Conservation (phyloP, 2,329 filamentous ascomycete species). For the Stemphylium beticola region DNA sequence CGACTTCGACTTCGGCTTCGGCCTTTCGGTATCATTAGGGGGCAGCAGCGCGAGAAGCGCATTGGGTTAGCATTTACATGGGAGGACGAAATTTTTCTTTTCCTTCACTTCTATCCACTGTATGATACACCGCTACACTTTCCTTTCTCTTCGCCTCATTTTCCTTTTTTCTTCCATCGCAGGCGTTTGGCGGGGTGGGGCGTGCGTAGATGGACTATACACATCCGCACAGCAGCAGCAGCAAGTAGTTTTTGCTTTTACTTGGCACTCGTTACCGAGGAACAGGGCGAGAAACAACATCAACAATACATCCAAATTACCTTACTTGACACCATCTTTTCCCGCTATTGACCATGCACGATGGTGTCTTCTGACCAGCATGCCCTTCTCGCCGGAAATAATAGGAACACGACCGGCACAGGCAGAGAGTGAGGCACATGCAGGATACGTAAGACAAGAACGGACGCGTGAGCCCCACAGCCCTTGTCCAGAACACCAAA, state of each 20-base stretch:
- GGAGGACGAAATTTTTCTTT: background rate
- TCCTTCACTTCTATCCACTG: background rate
- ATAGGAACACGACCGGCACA: background rate
- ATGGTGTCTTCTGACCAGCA: background rate
- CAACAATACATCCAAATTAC: no score
- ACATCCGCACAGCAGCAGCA: background rate
- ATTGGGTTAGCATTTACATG: constrained; percentile 16
- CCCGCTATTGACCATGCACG: no score
- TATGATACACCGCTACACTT: constrained; percentile 1
- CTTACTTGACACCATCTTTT: no score
- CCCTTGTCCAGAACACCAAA: constrained; percentile 8
- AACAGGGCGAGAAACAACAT: no score
- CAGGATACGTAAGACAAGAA: constrained; percentile 8
- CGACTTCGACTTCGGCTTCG: background rate
- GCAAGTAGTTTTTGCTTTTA: background rate
- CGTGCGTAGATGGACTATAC: constrained; percentile 1
- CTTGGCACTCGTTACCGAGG: background rate
- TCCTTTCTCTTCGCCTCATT: background rate
- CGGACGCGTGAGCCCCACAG: constrained; percentile 5
- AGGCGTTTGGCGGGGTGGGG: constrained; percentile 7
- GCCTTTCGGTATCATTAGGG: background rate
- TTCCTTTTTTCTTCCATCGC: constrained; percentile 1
- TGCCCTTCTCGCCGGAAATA: background rate
- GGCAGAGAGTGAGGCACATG: background rate
- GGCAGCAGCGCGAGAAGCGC: background rate